Base-by-base conservation (phyloP, 805 yeast species). In the Kodamaea nitidulidarum region DNA sequence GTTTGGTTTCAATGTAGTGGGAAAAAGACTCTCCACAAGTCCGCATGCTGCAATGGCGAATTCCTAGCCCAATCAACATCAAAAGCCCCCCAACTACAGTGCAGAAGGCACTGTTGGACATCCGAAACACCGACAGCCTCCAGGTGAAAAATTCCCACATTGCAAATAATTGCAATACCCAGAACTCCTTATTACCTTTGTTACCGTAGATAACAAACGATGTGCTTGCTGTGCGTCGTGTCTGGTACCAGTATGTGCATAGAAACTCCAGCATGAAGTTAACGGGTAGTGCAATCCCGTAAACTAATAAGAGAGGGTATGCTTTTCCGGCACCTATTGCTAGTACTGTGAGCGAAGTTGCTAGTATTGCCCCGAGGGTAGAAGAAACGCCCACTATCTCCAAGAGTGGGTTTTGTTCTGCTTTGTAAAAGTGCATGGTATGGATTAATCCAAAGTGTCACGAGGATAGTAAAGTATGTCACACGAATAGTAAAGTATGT, bases 1-100 rank as follows among this genome's bases (percentile, higher is more conserved):
- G 34, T 7, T 48, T 61, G 56, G 93, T 98, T 1, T 60, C 49
- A 1, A 93, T 76, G 32, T 80, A 61, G 60, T 93, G 99, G 36
- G 87, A 83, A 63, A 93, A 93, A 2, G 95, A 86, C 38, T 75
- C 72, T 2, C 88, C 86, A 0, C 97, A 96, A 0, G 91, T 83
- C 43, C 75, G 71, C 98, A 93, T 93, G 1, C 97, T 91, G 26
- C 70, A 36, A 1, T 91, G 73, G 39, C 98, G 71, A 3, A 78
- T 52, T 0, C 50, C 14, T 53, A 93, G 98, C 1, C 97, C 96
- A 1, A 58, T 25, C 0, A 76, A 16, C 0, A 78, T 50, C 1
- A 81, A 21, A 0, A 48, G 9, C 0, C 79, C 35, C 0, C 96
- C 97, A 1, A 68, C 0, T 15, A 16, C 4, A 6, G 21, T 16